Base-by-base conservation (phyloP, 2,329 filamentous ascomycete species). In the Paramyrothecium roridum region DNA sequence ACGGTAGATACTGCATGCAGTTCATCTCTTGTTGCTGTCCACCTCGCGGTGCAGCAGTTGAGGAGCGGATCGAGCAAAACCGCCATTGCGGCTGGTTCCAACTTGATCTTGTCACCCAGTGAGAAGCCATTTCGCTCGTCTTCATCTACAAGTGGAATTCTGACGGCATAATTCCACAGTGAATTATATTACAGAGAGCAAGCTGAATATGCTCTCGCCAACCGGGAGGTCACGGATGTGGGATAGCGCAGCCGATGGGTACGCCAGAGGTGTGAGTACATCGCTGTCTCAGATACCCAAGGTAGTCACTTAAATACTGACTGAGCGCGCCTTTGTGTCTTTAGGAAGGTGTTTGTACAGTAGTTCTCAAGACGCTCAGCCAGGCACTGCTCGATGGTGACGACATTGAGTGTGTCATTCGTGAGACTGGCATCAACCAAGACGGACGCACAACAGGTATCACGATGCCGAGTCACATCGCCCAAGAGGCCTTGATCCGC, bases 231-330 rank as follows among this genome's bases (percentile, higher is more conserved):
- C 7, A 4, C 13, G n/a, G 37, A 43, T 43, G 37, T 43, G 37
- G 37, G 37, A 43, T 13, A 6, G 7, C 16, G 37, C 4, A 53
- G 65, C 63, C 50, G 48, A 65, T 45, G 86, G 86, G 0, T 89
- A 85, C 60, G 83, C 79, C 0, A 77, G 85, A 13, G 85, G 83
- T n/a, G n/a, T n/a, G n/a, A n/a, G n/a, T n/a, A n/a, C n/a, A n/a
- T n/a, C n/a, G n/a, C n/a, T n/a, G n/a, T n/a, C n/a, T n/a, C n/a
- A n/a, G n/a, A n/a, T n/a, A n/a, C n/a, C n/a, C n/a, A n/a, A n/a
- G n/a, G n/a, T n/a, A n/a, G n/a, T n/a, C n/a, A n/a, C n/a, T n/a
- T n/a, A n/a, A n/a, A n/a, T n/a, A n/a, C n/a, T n/a, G n/a, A n/a
- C n/a, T n/a, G n/a, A n/a, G n/a, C n/a, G n/a, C n/a, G n/a, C n/a